These are phyloP conservation scores for Agrocybe praecox DNA, from an alignment of 768 basidiomycete species.

Conservation along the genomic window DNA sequence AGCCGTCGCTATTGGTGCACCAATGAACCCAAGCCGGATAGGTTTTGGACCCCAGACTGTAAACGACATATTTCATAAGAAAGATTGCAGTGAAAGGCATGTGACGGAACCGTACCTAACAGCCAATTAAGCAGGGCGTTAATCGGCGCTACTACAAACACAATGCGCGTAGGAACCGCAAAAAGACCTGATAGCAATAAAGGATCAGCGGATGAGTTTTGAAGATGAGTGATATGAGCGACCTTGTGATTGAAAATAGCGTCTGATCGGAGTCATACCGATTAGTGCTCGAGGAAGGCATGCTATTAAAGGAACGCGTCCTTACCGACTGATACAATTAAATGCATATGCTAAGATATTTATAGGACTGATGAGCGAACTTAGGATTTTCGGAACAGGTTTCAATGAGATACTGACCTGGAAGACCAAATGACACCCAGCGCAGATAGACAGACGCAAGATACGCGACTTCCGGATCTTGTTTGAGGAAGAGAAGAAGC, in stretches of 20 bases:
- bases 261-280: constrained; percentile 42
- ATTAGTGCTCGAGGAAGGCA: not conserved
- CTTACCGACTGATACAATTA: constrained; percentile 47
- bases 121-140: constrained; percentile 84
- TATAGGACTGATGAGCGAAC: not conserved
- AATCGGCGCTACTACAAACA: constrained; percentile 80
- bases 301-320: not conserved
- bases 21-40: constrained; percentile 85
- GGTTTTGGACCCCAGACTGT: constrained; percentile 82
- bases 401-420: constrained; percentile 45
- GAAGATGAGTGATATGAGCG: not conserved
- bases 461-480: constrained; percentile 83
- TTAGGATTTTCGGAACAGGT: no score
- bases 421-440: constrained; percentile 78
- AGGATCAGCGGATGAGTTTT: not conserved
- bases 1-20: constrained; percentile 89
- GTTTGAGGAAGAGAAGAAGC: constrained; percentile 73
- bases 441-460: constrained; percentile 78
- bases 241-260: constrained; percentile 87
- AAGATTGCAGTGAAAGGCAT: not conserved
- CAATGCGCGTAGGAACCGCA: constrained; percentile 81
- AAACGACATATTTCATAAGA: not conserved
- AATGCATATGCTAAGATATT: constrained; percentile 43
- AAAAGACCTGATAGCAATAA: constrained; percentile 60
- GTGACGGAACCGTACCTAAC: constrained; percentile 56